phyloP scores from a whole-genome alignment of 2,329 filamentous ascomycete species.

The Pestalotiopsis sp. region DNA sequence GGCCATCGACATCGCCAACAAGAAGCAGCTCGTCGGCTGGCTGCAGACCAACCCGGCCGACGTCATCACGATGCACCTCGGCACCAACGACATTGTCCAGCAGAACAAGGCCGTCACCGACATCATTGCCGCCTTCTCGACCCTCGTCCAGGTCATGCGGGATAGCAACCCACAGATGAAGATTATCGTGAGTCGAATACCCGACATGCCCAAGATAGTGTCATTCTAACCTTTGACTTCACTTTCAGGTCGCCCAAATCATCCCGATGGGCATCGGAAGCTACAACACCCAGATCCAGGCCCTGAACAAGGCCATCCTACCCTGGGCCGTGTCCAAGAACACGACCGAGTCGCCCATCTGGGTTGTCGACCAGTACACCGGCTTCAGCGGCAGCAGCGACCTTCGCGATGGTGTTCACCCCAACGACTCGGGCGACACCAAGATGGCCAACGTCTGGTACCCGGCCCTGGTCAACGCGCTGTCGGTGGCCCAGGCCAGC shows the following conservation, averaged over 20 bases:
- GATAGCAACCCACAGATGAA: slow-evolving; percentile 40
- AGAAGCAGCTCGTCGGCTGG: slow-evolving; percentile 43
- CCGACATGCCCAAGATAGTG: background rate
- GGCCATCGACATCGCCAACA: slow-evolving; percentile 44
- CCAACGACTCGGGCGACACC: slow-evolving; percentile 39
- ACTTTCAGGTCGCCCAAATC: slow-evolving; percentile 40
- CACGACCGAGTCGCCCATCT: slow-evolving; percentile 39
- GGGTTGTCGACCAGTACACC: slow-evolving; percentile 43
- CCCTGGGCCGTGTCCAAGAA: slow-evolving; percentile 39
- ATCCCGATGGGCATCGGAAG: slow-evolving; percentile 35
- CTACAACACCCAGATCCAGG: slow-evolving; percentile 38
- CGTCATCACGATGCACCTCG: slow-evolving; percentile 47
- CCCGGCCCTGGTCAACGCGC: slow-evolving; percentile 27
- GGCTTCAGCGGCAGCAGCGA: slow-evolving; percentile 33
- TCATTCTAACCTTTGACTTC: background rate
- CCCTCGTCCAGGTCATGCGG: slow-evolving; percentile 38
- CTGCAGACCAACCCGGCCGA: slow-evolving; percentile 42
- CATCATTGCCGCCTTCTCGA: slow-evolving; percentile 42
- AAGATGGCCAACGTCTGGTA: slow-evolving; percentile 40
- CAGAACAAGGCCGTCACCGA: slow-evolving; percentile 36
- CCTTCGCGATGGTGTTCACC: slow-evolving; percentile 40
- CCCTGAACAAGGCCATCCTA: slow-evolving; percentile 38
- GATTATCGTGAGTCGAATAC: slow-evolving; percentile 38
- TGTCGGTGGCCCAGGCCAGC: slow-evolving; percentile 25
- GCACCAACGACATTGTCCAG: slow-evolving; percentile 45